Conservation (phyloP, 768 basidiomycete species). For the Boletellus sp. region DNA sequence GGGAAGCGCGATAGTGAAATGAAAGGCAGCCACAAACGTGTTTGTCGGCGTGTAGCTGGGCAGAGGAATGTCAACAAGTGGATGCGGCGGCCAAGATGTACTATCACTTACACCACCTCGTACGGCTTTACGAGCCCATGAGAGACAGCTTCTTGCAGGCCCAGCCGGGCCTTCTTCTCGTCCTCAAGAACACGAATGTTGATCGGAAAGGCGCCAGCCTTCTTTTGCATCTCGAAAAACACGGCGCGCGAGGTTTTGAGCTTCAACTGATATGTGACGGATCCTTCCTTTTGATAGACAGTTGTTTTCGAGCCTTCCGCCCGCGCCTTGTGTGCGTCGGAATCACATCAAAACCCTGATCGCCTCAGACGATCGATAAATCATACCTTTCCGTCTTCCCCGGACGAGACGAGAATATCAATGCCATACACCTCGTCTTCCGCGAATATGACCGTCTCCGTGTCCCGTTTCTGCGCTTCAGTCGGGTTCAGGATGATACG, state of each 20-base stretch:
- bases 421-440: constrained; percentile 96
- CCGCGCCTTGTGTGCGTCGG: constrained; percentile 62
- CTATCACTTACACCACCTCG: constrained; percentile 75
- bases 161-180: constrained; percentile 93
- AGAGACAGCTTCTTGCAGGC: constrained; percentile 92
- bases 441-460: constrained; percentile 79
- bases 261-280: constrained; percentile 92
- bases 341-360: neutral
- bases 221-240: constrained; percentile 97
- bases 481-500: constrained; percentile 88
- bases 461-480: constrained; percentile 79
- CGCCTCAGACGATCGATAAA: neutral
- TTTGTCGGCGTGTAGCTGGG: constrained; percentile 72
- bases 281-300: constrained; percentile 85
- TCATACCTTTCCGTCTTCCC: constrained; percentile 84
- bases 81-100: neutral
- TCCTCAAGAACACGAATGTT: constrained; percentile 92
- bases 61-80: neutral
- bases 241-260: constrained; percentile 97
- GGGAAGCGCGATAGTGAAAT: constrained; percentile 93
- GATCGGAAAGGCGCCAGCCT: constrained; percentile 97
- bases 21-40: constrained; percentile 91
- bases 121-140: constrained; percentile 93
- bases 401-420: constrained; percentile 84
- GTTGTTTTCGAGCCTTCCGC: constrained; percentile 86